These are phyloP conservation scores for Parasarocladium wereldwijsianum DNA, from an alignment of 2,329 filamentous ascomycete genomes.

Conservation along the genomic window DNA sequence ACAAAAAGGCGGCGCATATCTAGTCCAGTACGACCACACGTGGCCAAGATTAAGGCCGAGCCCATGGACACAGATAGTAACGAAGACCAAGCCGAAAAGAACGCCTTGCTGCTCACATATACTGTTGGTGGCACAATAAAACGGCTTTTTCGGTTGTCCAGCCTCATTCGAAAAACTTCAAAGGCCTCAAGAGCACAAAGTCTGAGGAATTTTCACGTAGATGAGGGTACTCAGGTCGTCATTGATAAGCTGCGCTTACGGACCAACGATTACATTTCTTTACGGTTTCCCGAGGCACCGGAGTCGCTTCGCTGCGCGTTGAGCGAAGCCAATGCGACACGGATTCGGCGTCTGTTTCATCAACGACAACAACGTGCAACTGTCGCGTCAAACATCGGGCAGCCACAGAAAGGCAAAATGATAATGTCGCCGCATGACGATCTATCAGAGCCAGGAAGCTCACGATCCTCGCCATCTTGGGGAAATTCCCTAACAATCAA, in stretches of 20 bases:
- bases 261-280: not conserved
- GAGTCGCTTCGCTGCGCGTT: not conserved
- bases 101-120: not conserved
- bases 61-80: slow-evolving; percentile 1
- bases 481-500: no score
- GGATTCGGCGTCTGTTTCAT: slow-evolving; percentile 10
- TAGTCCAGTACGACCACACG: not conserved
- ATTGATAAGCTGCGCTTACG: not conserved
- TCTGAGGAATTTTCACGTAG: not conserved
- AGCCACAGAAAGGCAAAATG: no score
- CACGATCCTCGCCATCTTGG: no score
- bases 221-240: not conserved
- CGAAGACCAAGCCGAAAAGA: not conserved
- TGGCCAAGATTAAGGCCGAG: not conserved
- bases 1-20: slow-evolving; percentile 1
- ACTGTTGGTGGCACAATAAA: slow-evolving; percentile 1
- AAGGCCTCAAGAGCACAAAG: not conserved
- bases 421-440: no score
- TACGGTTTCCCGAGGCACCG: slow-evolving; percentile 1
- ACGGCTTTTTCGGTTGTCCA: slow-evolving; percentile 1
- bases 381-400: no score
- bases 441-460: no score
- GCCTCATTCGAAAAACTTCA: not conserved
- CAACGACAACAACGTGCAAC: slow-evolving; percentile 9
- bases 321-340: slow-evolving; percentile 8